These are phyloP conservation scores for Teratosphaeria nubilosa DNA, from an alignment of 2,329 filamentous ascomycete species.

Conservation along the genomic window DNA sequence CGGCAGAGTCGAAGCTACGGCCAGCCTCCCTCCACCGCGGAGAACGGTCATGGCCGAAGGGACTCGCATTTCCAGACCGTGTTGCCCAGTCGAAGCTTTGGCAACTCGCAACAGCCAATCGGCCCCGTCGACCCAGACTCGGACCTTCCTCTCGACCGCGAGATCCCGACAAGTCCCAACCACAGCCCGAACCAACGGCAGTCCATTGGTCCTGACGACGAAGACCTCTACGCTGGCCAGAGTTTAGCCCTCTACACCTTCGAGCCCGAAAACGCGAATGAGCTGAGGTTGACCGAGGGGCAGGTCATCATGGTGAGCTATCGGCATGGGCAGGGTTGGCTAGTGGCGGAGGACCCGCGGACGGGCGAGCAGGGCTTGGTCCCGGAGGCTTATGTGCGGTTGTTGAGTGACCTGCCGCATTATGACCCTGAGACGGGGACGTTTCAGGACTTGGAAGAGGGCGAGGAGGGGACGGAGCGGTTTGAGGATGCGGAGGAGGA, in stretches of 20 bases:
- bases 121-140: conserved; percentile 7
- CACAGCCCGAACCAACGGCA: conserved; percentile 17
- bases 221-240: conserved; percentile 96
- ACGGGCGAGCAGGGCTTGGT: conserved; percentile 90
- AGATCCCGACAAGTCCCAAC: conserved; percentile 6
- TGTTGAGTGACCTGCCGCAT: conserved; percentile 87
- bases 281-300: conserved; percentile 81
- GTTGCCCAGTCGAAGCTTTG: conserved; percentile 17
- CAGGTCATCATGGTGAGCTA: conserved; percentile 97
- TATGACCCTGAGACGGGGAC: conserved; percentile 75
- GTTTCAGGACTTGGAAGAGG: conserved; percentile 36
- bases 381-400: conserved; percentile 88
- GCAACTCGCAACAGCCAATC: conserved; percentile 7
- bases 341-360: conserved; percentile 91
- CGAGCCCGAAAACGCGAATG: conserved; percentile 89
- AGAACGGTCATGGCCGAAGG: conserved; percentile 17
- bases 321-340: conserved; percentile 90
- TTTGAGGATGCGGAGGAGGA: neutral
- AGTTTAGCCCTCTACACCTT: conserved; percentile 95
- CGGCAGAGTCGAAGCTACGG: conserved; percentile 20
- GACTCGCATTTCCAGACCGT: conserved; percentile 46
- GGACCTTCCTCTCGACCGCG: conserved; percentile 22
- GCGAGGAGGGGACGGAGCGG: neutral
- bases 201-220: conserved; percentile 51
- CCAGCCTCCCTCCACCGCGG: conserved; percentile 6